These are phyloP conservation scores for Verticillium albo-atrum DNA, from an alignment of 2,329 filamentous ascomycete species.

Conservation along the genomic window DNA sequence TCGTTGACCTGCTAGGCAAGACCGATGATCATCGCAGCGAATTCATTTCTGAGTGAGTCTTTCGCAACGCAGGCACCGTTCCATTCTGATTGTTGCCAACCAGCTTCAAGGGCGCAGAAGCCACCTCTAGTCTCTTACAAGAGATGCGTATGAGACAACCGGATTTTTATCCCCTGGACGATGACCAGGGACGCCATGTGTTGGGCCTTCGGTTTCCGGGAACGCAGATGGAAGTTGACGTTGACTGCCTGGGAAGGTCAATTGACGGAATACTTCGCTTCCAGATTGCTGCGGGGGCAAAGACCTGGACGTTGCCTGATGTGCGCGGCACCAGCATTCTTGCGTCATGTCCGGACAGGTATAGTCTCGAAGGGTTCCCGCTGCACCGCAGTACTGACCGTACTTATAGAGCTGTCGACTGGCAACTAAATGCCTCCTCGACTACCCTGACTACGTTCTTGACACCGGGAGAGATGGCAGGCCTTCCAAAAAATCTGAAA, in stretches of 20 bases:
- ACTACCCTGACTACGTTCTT: background rate
- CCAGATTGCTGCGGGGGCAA: background rate
- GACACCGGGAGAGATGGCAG: background rate
- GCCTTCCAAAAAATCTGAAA: background rate
- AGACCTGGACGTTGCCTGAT: background rate
- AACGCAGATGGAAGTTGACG: constrained; percentile 1
- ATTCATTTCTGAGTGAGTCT: background rate
- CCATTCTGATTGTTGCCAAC: too few relatives aligned
- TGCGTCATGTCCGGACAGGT: background rate
- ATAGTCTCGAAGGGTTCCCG: too few relatives aligned
- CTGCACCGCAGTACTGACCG: background rate
- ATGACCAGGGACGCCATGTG: background rate
- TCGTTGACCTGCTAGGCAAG: background rate
- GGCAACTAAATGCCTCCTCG: background rate
- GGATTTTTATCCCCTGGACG: background rate
- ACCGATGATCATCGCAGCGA: background rate
- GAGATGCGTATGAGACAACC: background rate
- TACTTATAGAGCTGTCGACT: background rate
- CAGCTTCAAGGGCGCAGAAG: background rate
- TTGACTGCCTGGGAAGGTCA: background rate
- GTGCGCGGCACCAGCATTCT: background rate
- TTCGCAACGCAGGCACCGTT: background rate
- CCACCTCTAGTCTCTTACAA: background rate
- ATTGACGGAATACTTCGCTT: background rate
- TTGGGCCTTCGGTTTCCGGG: background rate